Base-by-base conservation (phyloP, 2,329 filamentous ascomycete genomes). In the Lachnellula occidentalis region DNA sequence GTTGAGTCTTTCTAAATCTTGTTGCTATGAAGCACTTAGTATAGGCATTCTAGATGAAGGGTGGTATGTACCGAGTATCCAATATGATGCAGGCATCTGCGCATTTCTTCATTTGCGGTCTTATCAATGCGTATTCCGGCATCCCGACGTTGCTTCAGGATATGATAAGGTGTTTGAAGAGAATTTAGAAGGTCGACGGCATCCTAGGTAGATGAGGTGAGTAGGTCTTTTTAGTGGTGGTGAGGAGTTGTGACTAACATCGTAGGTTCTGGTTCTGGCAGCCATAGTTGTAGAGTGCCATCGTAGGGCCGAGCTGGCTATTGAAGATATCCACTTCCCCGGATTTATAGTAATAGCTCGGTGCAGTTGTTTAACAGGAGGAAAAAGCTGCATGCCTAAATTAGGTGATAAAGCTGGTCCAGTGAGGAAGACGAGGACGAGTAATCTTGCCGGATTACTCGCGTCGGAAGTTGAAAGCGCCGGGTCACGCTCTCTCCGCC, bases 131-230 rank as follows among this genome's bases (percentile, higher is more conserved):
- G 80, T 58, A 84, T 75, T 19, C 90, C 88, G 17, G 86, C 87
- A 69, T 88, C 88, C 52, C 84, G 80, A 50, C 94, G 85, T 49
- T 86, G 84, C 68, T 95, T 85, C 17, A 96, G 81, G 50, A 90
- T 80, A 48, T 87, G 82, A 68, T 87, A 92, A 50, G 95, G 95
- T 42, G 88, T 90, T 71, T 99, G 94, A 49, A 97, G 83, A 45
- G 89, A 87, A 72, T 97, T 97, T 67, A 97, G 81, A 39, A 88
- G 83, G 62, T 84, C 77, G 59, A 97, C 85, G 47, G 92, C 94
- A 70, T 94, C 90, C 90, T 95, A 61, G n/a, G n/a, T 45, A 21
- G 22, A 43, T 43, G 17, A 17, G 11, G n/a, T 17, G n/a, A 12
- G 19, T 12, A 19, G 19, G 53, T 43, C 15, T 17, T 19, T 51